A percentile compares a stretch with the other conserved stretches of the same genome.
These are phyloP conservation scores for Diophrys sp. DNA, from an alignment of 73 alveolate species.

Conservation along the genomic window DNA sequence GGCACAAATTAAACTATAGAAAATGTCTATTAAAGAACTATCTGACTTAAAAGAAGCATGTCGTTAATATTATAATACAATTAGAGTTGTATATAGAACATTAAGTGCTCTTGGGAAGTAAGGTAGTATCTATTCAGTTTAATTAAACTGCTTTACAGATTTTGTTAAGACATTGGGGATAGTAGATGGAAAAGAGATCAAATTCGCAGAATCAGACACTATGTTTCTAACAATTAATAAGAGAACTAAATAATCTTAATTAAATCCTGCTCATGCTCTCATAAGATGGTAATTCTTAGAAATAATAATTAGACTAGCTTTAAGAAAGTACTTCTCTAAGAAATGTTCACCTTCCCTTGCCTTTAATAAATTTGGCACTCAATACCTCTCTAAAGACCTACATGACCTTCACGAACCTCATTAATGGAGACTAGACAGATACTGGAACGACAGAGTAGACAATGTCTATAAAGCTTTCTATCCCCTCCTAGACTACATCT, in stretches of 20 bases:
- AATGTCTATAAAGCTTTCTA: constrained; percentile 34
- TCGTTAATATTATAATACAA: constrained; percentile 1
- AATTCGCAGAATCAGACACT: constrained; percentile 39
- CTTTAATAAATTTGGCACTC: constrained; percentile 6
- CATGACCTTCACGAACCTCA: constrained; percentile 8
- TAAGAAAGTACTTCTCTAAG: neutral
- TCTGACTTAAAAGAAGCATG: constrained; percentile 19
- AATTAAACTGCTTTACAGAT: constrained; percentile 34
- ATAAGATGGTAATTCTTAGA: constrained; percentile 46
- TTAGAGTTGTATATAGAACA: constrained; percentile 16
- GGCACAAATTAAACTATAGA: constrained; percentile 27
- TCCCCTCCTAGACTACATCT: constrained; percentile 23
- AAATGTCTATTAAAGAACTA: constrained; percentile 15
- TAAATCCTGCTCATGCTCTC: constrained; percentile 44
- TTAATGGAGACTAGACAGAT: constrained; percentile 36
- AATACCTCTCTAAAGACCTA: neutral
- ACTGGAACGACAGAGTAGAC: constrained; percentile 76
- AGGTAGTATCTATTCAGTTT: constrained; percentile 25
- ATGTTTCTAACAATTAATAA: constrained; percentile 40
- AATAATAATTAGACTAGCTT: constrained; percentile 28
- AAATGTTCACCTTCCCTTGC: neutral
- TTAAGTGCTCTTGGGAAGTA: constrained; percentile 31
- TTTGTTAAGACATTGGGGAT: constrained; percentile 27
- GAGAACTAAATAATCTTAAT: constrained; percentile 21
- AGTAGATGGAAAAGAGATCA: constrained; percentile 28